Percentiles rank a stretch among this genome's conserved stretches.
Evolutionary conservation across 805 yeast species (phyloP).

Genomic region (Saturnispora mendoncae): DNA sequence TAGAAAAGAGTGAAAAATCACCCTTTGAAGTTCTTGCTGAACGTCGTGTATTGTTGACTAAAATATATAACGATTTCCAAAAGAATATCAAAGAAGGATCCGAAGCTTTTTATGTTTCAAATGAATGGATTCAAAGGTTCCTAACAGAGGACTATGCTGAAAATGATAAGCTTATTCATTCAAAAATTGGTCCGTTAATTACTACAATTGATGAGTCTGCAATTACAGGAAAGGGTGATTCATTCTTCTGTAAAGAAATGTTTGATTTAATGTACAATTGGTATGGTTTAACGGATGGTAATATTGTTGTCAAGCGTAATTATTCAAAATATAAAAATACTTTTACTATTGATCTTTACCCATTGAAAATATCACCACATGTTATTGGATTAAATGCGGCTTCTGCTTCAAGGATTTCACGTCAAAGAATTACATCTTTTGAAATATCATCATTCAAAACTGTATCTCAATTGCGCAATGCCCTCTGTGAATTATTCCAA

Average conservation of each 20-base stretch:
- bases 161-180: slow-evolving; percentile 23
- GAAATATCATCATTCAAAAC: slow-evolving; percentile 30
- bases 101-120: slow-evolving; percentile 40
- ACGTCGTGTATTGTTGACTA: slow-evolving; percentile 16
- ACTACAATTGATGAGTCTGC: slow-evolving; percentile 36
- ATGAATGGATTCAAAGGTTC: slow-evolving; percentile 35
- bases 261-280: slow-evolving; percentile 39
- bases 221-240: slow-evolving; percentile 22
- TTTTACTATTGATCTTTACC: slow-evolving; percentile 20
- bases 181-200: slow-evolving; percentile 39
- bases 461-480: slow-evolving; percentile 21
- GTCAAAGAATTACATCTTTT: slow-evolving; percentile 12
- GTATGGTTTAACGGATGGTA: slow-evolving; percentile 42
- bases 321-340: slow-evolving; percentile 24
- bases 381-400: slow-evolving; percentile 17
- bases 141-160: slow-evolving; percentile 27
- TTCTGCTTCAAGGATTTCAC: neutral
- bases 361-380: slow-evolving; percentile 24
- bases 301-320: slow-evolving; percentile 31
- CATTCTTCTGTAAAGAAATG: slow-evolving; percentile 34
- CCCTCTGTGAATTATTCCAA: slow-evolving; percentile 18
- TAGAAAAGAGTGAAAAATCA: slow-evolving; percentile 1
- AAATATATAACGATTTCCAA: slow-evolving; percentile 13
- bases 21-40: slow-evolving; percentile 12
- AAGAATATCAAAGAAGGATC: slow-evolving; percentile 36